Conservation (phyloP, 768 basidiomycete genomes). For the Boletus patriciae region DNA sequence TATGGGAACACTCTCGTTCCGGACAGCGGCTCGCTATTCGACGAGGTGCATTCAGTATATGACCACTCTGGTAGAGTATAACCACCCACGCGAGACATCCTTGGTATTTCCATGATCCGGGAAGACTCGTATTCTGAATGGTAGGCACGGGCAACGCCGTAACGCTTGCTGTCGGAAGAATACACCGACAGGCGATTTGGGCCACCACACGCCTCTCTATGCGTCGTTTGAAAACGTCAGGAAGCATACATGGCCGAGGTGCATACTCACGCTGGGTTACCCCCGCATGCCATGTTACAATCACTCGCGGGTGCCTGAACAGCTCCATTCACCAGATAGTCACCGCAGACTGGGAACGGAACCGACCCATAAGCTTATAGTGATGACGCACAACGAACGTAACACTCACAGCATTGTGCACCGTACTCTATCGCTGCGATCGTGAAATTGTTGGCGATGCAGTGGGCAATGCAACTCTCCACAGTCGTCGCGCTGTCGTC, state of each 20-base stretch:
- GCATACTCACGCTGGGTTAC: constrained; percentile 59
- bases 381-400: too few relatives aligned
- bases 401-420: constrained; percentile 50
- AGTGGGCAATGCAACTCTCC: constrained; percentile 60
- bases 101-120: constrained; percentile 61
- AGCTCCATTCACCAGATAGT: constrained; percentile 62
- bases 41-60: neutral
- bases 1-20: constrained; percentile 56
- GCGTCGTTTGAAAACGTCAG: neutral
- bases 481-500: constrained; percentile 51
- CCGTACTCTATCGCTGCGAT: constrained; percentile 71
- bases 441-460: constrained; percentile 54
- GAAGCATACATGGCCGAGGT: too few relatives aligned
- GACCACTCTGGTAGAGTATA: neutral
- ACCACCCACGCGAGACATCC: constrained; percentile 62
- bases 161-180: constrained; percentile 46
- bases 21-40: constrained; percentile 52
- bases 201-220: constrained; percentile 69
- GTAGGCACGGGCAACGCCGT: constrained; percentile 65
- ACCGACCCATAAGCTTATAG: too few relatives aligned
- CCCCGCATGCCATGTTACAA: constrained; percentile 77
- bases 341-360: constrained; percentile 61
- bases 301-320: constrained; percentile 44
- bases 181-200: constrained; percentile 73
- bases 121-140: constrained; percentile 54